Base-by-base conservation (phyloP, 2,329 filamentous ascomycete genomes). In the Cytospora leucostoma region DNA sequence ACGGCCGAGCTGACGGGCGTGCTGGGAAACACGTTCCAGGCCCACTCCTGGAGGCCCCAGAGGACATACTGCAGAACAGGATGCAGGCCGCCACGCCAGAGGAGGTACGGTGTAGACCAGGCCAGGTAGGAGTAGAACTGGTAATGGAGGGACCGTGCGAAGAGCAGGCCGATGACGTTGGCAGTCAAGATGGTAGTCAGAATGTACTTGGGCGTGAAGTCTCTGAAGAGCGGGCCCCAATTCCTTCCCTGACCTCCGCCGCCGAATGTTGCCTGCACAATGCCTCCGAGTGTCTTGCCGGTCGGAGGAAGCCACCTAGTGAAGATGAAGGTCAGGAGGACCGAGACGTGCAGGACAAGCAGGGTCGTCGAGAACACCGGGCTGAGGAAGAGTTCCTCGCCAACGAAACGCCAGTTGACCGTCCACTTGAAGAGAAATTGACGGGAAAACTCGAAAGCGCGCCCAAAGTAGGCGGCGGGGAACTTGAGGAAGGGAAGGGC, bases 401-500 rank as follows among this genome's bases (percentile, higher is more conserved):
- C 88, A n/a, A 97, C 78, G 74, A 98, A 98, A 60, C 93, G 88
- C 95, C 95, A 99, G 76, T 99, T 99, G 69, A 99, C 95, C 0
- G 95, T 99, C 95, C 95, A 99, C 77, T 94, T 93, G 81, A 94
- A 98, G 70, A 97, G 83, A 78, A 99, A 99, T 70, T 92, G 87
- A 61, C 95, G 84, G 54, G 91, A 93, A 64, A 99, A 83, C 78
- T 99, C 93, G 73, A 99, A 99, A 0, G 95, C 93, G 67, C 90
- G 84, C 54, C 85, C 84, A 19, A 96, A 73, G 74, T 99, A 99
- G 34, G 88, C 91, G 64, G 77, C 75, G 21, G 87, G 76, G 69
- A 92, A 89, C 11, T 81, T 74, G 27, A 91, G 74, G 76, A 97
- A 98, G 0, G 93, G 92, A 51, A 80, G 71, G 54, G 78, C 84